phyloP scores from a whole-genome alignment of 768 basidiomycete genomes.

The Multifurca ochricompacta region DNA sequence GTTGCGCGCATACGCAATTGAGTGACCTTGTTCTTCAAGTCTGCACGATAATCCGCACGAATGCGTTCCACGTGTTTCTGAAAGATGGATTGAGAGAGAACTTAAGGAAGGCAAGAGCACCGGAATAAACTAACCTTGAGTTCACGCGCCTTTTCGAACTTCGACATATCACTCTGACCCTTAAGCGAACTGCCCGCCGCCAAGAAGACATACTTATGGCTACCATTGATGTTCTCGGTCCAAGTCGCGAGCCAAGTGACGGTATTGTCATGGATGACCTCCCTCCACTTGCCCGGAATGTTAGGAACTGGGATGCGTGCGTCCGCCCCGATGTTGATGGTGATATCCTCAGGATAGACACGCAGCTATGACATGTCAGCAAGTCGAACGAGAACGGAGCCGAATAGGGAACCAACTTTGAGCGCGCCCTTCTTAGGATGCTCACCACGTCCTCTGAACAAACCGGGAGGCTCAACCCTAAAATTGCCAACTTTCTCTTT shows the following conservation, averaged over 20 bases:
- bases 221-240: conserved; percentile 97
- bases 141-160: conserved; percentile 97
- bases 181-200: conserved; percentile 97
- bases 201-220: conserved; percentile 95
- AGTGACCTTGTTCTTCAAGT: conserved; percentile 88
- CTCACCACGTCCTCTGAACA: conserved; percentile 96
- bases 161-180: conserved; percentile 94
- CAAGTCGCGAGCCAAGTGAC: conserved; percentile 99
- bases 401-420: conserved; percentile 47
- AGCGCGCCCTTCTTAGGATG: conserved; percentile 96
- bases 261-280: conserved; percentile 83
- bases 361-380: conserved; percentile 47
- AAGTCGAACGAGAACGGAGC: not conserved
- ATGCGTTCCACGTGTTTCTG: conserved; percentile 90
- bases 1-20: conserved; percentile 95
- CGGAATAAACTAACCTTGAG: conserved; percentile 71
- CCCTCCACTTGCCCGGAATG: conserved; percentile 87
- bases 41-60: conserved; percentile 76
- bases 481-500: conserved; percentile 99
- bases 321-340: conserved; percentile 82
- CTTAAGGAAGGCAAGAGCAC: not conserved
- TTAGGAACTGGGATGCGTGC: conserved; percentile 79
- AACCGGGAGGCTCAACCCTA: conserved; percentile 95
- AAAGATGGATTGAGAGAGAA: conserved; percentile 3
- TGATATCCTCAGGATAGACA: conserved; percentile 91